These are phyloP conservation scores for Epicoccum sorghinum DNA, from an alignment of 2,329 filamentous ascomycete genomes.

Conservation along the genomic window DNA sequence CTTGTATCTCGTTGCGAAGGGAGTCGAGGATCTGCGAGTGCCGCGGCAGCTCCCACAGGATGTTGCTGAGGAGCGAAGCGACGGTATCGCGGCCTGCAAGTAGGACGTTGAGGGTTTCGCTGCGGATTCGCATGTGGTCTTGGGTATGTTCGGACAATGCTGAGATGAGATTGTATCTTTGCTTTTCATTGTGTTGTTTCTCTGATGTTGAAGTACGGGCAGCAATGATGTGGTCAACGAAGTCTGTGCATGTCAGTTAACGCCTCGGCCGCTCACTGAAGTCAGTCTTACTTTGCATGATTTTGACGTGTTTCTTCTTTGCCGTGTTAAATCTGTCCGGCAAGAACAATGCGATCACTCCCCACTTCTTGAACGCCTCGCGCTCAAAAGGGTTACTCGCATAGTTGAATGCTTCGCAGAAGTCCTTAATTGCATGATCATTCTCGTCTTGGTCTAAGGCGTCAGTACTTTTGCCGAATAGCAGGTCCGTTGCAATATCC, in stretches of 20 bases:
- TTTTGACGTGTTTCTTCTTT: constrained; percentile 21
- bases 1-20: constrained; percentile 42
- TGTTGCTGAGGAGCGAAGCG: constrained; percentile 37
- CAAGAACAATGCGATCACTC: constrained; percentile 18
- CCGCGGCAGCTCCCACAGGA: constrained; percentile 46
- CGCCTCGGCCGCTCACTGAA: too few species aligned
- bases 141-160: constrained; percentile 27
- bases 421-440: constrained; percentile 14
- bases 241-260: background rate
- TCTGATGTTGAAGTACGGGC: background rate
- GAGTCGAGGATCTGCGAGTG: constrained; percentile 40
- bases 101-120: constrained; percentile 43
- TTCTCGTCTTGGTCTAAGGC: constrained; percentile 2
- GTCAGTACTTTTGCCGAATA: constrained; percentile 36
- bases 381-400: constrained; percentile 22
- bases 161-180: constrained; percentile 33
- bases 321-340: constrained; percentile 19
- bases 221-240: constrained; percentile 9
- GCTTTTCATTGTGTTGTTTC: background rate
- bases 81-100: constrained; percentile 45
- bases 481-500: constrained; percentile 34
- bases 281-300: constrained; percentile 21
- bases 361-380: constrained; percentile 20
- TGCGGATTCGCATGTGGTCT: constrained; percentile 27
- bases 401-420: constrained; percentile 34